phyloP scores from a whole-genome alignment of 768 basidiomycete species.

The Phanerochaete carnosa region DNA sequence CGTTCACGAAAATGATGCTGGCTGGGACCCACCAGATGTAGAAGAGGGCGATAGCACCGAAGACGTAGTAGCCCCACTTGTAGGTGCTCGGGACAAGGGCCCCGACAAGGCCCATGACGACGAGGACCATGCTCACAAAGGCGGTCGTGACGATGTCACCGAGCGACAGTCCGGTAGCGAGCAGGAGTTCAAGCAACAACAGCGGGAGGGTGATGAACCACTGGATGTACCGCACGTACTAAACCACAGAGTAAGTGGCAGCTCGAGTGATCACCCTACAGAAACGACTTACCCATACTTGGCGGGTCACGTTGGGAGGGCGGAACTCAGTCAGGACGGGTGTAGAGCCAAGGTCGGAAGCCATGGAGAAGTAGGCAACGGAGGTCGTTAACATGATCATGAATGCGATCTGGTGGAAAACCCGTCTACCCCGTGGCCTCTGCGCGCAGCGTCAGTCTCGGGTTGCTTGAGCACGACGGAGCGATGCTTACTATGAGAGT shows the following conservation, averaged over 20 bases:
- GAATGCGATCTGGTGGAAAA: constrained; percentile 48
- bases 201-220: constrained; percentile 54
- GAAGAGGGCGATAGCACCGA: constrained; percentile 43
- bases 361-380: constrained; percentile 52
- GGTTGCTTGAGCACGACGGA: not conserved
- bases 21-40: constrained; percentile 31
- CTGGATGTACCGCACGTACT: constrained; percentile 50
- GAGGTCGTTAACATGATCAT: constrained; percentile 43
- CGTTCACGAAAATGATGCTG: not conserved
- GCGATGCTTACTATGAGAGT: constrained; percentile 29
- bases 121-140: constrained; percentile 44
- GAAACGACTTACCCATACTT: constrained; percentile 38
- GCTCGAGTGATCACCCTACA: not conserved
- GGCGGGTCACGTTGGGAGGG: constrained; percentile 32
- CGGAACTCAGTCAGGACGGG: constrained; percentile 42
- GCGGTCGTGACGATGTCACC: constrained; percentile 42
- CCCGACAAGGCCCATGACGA: constrained; percentile 43
- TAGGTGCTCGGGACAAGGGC: constrained; percentile 45
- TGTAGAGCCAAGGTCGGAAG: constrained; percentile 50
- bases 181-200: constrained; percentile 42
- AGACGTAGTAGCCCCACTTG: constrained; percentile 49
- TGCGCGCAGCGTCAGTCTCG: constrained; percentile 9
- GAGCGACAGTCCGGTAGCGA: constrained; percentile 43
- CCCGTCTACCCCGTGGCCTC: constrained; percentile 38
- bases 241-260: not conserved